Evolutionary conservation across 2,329 filamentous ascomycete species (phyloP), one percentile per base, ranked within the genome.

Genomic region (Penicillium freii): DNA sequence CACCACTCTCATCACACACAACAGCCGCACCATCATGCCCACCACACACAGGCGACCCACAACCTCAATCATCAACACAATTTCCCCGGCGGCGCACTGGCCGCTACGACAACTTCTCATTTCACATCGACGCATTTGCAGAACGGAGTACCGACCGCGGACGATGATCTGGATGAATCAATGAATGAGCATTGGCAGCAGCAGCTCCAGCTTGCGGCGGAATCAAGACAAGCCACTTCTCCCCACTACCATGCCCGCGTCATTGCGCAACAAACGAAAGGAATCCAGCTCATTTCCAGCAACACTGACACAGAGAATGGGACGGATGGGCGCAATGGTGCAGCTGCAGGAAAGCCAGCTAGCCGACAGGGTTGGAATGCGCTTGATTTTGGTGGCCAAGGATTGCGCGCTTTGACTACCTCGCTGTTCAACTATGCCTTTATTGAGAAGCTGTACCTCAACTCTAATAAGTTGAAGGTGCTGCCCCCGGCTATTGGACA

Each of bases 341-440:
- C 89, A 59, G 84, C 84, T 68, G 81, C 84, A 58, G 81, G 84
- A 62, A 86, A 87, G 67, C 65, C 73, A 42, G 71, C 69, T 27
- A 66, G 78, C 71, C 81, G 88, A 62, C 89, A 96, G 74, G 89
- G 92, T 69, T 97, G 94, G 94, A 86, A 91, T 73, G 92, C 92
- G 63, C 81, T 99, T 66, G 94, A 99, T 75, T 88, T 97, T 73
- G 94, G 92, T 66, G 94, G 94, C n/a, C 94, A 97, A 78, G 93
- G 93, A 21, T 80, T 99, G 48, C 88, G 92, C 65, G 90, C 91
- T 58, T 81, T 99, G 33, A 87, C 92, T 1, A 79, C 84, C 9
- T 85, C 89, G 44, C 81, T 99, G 33, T 97, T 97, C 78, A 82
- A 84, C 64, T 99, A 97, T 76, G 83, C 83, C 44, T 97, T 99